A percentile compares a stretch with the other conserved stretches of the same genome.
These are phyloP conservation scores for Beauveria varroae DNA, from an alignment of 2,329 filamentous ascomycete species.

Conservation along the genomic window DNA sequence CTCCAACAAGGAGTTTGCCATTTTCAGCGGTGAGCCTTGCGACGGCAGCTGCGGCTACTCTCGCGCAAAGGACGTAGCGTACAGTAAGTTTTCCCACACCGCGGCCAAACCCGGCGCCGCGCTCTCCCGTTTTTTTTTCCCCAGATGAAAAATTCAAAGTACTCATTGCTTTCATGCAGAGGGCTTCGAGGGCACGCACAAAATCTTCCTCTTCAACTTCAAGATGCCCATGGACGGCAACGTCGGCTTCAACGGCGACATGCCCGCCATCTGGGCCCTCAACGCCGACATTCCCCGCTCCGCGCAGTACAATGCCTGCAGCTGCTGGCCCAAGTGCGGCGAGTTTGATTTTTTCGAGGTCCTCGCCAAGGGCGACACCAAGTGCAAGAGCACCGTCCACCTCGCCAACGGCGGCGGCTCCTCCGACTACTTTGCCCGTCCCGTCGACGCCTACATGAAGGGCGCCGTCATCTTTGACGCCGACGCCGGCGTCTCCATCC, in stretches of 20 bases:
- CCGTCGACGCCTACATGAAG: constrained; percentile 51
- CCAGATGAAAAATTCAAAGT: no score
- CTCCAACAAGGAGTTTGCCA: constrained; percentile 38
- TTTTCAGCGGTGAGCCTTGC: constrained; percentile 38
- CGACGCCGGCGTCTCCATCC: constrained; percentile 46
- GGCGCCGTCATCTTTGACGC: constrained; percentile 55
- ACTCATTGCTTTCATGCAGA: constrained; percentile 33
- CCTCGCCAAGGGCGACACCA: constrained; percentile 54
- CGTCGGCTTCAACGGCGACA: constrained; percentile 50
- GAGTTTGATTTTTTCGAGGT: constrained; percentile 73
- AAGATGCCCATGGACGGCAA: constrained; percentile 58
- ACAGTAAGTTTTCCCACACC: constrained; percentile 27
- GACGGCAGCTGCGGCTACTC: constrained; percentile 34
- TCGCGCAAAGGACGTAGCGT: constrained; percentile 36
- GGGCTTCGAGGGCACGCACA: constrained; percentile 62
- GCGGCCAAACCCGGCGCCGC: no score
- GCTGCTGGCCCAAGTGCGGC: constrained; percentile 67
- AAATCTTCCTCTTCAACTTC: constrained; percentile 68
- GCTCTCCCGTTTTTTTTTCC: no score
- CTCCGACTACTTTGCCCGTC: constrained; percentile 65
- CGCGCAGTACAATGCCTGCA: constrained; percentile 63
- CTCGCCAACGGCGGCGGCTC: constrained; percentile 54
- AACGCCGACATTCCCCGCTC: constrained; percentile 67
- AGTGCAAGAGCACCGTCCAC: constrained; percentile 66
- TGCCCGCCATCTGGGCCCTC: constrained; percentile 69